Conservation (phyloP, 192 early-diverging fungal species). For the Neocallimastix lanati region DNA sequence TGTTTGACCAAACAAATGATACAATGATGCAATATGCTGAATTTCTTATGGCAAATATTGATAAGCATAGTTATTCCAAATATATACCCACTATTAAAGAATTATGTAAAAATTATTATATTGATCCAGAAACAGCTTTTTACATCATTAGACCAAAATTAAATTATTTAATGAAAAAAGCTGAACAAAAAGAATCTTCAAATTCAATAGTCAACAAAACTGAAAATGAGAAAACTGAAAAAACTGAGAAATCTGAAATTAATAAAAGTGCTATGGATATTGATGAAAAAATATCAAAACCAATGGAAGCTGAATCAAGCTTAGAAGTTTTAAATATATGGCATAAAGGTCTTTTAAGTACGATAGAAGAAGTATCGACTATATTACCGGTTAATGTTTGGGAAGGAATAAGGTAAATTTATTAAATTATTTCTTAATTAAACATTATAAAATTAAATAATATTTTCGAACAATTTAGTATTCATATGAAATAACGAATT, state of each 20-base stretch:
- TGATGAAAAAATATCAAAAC: slow-evolving; percentile 3
- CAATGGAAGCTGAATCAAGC: background rate
- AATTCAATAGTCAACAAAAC: background rate
- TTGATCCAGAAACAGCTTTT: slow-evolving; percentile 46
- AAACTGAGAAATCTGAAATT: background rate
- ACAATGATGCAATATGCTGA: slow-evolving; percentile 46
- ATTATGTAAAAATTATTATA: slow-evolving; percentile 21
- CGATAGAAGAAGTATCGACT: slow-evolving; percentile 6
- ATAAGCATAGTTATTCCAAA: slow-evolving; percentile 19
- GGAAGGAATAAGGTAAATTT: background rate
- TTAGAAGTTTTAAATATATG: slow-evolving; percentile 7
- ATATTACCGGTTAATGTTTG: background rate
- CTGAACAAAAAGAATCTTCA: background rate
- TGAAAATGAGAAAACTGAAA: background rate
- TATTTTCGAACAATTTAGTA: too few relatives aligned
- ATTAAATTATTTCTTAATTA: too few relatives aligned
- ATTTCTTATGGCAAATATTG: slow-evolving; percentile 28
- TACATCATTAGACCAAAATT: slow-evolving; percentile 41
- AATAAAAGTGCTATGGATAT: slow-evolving; percentile 13
- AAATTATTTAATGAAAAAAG: slow-evolving; percentile 4
- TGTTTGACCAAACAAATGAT: slow-evolving; percentile 35
- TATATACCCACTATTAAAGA: slow-evolving; percentile 19
- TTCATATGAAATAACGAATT: too few relatives aligned
- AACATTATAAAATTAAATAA: too few relatives aligned
- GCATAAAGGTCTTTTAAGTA: slow-evolving; percentile 12